Evolutionary conservation across 371 early-diverging fungal species (phyloP).

Genomic region (Lichtheimia ornata): DNA sequence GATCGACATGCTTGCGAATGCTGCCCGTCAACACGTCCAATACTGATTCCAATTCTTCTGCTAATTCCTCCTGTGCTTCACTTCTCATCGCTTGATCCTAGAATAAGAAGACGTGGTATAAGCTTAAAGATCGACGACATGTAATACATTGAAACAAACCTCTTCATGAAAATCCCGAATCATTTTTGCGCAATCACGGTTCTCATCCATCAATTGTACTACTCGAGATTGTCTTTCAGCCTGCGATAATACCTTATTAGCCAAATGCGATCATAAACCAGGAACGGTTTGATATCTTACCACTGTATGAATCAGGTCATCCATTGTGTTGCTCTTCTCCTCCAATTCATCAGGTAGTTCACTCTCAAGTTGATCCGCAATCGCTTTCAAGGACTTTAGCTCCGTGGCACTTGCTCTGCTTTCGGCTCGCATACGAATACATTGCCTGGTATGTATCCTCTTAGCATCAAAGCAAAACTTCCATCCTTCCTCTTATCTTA

Average conservation of each 20-base stretch:
- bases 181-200: slow-evolving; percentile 1
- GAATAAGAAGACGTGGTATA: background rate
- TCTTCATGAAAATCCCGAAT: background rate
- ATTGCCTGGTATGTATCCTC: background rate
- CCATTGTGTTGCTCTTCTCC: background rate
- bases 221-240: background rate
- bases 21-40: background rate
- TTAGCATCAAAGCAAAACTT: background rate
- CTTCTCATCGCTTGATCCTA: background rate
- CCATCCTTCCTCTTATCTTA: background rate
- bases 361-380: background rate
- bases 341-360: background rate
- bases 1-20: background rate
- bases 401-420: background rate
- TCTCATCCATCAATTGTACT: slow-evolving; percentile 2
- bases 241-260: too few relatives aligned
- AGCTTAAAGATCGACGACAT: background rate
- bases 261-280: too few relatives aligned
- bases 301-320: background rate
- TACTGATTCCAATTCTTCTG: background rate
- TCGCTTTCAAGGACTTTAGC: background rate
- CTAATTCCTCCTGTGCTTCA: background rate
- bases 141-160: too few relatives aligned
- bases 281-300: too few relatives aligned
- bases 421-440: background rate